Evolutionary conservation across 768 basidiomycete species (phyloP).

Genomic region (Exidia glandulosa): DNA sequence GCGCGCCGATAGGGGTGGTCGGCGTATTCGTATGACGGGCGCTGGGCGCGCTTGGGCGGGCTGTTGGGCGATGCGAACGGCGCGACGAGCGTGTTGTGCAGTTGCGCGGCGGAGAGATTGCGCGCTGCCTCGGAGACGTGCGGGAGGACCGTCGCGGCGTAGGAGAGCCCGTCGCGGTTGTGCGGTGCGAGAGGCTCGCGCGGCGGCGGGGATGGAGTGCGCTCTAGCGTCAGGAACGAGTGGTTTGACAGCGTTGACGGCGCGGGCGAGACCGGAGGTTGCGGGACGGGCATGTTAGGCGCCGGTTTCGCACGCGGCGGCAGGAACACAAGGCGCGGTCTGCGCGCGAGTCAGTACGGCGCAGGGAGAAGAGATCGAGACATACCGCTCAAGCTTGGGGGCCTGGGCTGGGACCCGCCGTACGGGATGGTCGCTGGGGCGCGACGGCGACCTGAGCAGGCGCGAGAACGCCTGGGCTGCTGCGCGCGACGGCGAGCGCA

Average conservation of each 20-base stretch:
- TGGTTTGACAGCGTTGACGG: background rate
- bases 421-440: background rate
- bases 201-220: background rate
- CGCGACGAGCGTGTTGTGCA: background rate
- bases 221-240: background rate
- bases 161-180: background rate
- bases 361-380: background rate
- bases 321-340: background rate
- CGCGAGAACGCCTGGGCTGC: background rate
- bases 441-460: background rate
- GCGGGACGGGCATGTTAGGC: background rate
- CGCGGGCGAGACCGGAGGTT: background rate
- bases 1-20: background rate
- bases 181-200: background rate
- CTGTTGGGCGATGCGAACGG: background rate
- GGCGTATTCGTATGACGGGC: background rate
- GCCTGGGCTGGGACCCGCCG: background rate
- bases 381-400: background rate
- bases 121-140: background rate
- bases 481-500: background rate
- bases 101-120: background rate
- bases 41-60: background rate
- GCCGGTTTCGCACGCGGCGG: background rate
- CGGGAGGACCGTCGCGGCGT: background rate
- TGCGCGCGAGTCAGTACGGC: background rate